Conservation (phyloP, 2,329 filamentous ascomycete genomes). For the Aspergillus thermomutatus region DNA sequence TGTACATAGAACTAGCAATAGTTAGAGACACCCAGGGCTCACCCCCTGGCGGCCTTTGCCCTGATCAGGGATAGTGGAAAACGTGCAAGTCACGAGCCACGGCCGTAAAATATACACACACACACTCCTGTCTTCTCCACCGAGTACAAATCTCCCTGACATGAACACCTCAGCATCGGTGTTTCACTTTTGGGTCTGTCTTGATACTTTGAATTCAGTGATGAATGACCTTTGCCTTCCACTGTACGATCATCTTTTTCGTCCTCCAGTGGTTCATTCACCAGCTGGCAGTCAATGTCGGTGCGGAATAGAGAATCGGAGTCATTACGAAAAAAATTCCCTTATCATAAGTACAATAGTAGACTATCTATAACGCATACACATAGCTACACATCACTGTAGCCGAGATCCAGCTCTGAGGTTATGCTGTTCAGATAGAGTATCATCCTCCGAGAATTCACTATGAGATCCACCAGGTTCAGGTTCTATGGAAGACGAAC, state of each 20-base stretch:
- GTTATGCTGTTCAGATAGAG: not conserved
- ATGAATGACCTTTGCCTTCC: not conserved
- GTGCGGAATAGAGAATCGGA: not conserved
- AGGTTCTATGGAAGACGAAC: not conserved
- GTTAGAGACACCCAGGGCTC: too few species aligned
- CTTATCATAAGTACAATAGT: conserved; percentile 4
- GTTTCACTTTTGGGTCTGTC: not conserved
- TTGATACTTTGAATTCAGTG: not conserved
- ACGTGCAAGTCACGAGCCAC: too few species aligned
- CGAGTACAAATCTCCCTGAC: not conserved
- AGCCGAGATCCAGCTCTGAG: not conserved
- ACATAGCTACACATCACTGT: conserved; percentile 3
- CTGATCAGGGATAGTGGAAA: too few species aligned
- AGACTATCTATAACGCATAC: conserved; percentile 18
- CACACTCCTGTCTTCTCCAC: too few species aligned
- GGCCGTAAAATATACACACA: too few species aligned
- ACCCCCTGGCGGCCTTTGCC: too few species aligned
- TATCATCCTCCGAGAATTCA: not conserved
- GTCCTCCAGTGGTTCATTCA: not conserved
- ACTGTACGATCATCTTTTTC: not conserved
- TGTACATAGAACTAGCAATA: too few species aligned
- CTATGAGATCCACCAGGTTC: not conserved
- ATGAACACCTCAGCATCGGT: not conserved
- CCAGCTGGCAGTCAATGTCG: not conserved
- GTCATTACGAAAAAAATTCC: not conserved